phyloP scores from a whole-genome alignment of 78 protist genomes.

The Dictyostelium firmibasis region DNA sequence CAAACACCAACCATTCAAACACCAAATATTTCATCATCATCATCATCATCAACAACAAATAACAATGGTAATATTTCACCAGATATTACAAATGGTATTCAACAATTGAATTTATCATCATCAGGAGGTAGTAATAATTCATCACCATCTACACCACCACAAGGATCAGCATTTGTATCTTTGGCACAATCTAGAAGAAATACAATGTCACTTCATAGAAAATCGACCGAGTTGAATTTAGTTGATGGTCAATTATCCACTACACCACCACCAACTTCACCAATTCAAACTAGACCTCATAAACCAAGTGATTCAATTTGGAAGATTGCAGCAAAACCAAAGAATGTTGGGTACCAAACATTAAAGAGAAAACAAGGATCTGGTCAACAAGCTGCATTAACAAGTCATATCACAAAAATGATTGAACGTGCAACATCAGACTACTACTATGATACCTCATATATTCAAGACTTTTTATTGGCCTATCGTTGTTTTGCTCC shows the following conservation, averaged over 20 bases:
- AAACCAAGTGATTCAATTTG: conserved; percentile 35
- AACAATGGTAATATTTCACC: neutral
- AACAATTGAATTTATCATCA: neutral
- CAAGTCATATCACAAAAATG: conserved; percentile 56
- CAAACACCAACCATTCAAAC: neutral
- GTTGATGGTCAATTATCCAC: neutral
- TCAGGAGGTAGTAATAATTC: neutral
- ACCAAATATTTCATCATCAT: neutral
- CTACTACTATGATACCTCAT: conserved; percentile 64
- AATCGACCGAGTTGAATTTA: neutral
- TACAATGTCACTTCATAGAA: conserved; percentile 32
- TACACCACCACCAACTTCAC: neutral
- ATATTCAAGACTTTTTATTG: conserved; percentile 62
- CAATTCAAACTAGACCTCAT: neutral
- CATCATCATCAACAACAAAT: neutral
- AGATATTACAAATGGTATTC: neutral
- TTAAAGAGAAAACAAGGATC: conserved; percentile 15
- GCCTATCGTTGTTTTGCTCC: conserved; percentile 57
- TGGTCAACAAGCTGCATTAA: neutral
- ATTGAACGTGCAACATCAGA: conserved; percentile 67
- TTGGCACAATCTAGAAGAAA: conserved; percentile 28
- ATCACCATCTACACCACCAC: conserved; percentile 18
- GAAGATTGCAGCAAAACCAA: conserved; percentile 49
- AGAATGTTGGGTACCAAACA: conserved; percentile 32
- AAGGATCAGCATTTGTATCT: neutral